Base-by-base conservation (phyloP, 192 early-diverging fungal species). In the Coemansia sp. region DNA sequence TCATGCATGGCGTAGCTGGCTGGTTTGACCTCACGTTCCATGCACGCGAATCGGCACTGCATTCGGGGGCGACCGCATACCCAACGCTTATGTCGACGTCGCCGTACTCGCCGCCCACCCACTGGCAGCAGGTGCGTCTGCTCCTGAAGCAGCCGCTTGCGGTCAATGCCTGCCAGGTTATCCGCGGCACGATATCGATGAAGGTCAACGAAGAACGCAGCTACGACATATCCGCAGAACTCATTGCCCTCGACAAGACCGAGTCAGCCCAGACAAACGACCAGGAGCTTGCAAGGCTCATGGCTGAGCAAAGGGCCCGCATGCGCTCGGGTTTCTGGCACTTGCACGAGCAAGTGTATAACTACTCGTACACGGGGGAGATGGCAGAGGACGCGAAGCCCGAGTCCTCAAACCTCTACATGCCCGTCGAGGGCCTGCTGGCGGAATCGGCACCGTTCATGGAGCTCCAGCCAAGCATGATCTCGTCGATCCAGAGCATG, bases 71-170 rank as follows among this genome's bases (percentile, higher is more conserved):
- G 1, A 61, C 45, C 3, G 58, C 80, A 22, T 87, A 85, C 5
- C 85, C 87, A 41, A 85, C 87, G n/a, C 70, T 86, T n/a, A 90
- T 99, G 85, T 90, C 91, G 8, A 99, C 96, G 8, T 83, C 85
- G 8, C 96, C 96, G 6, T 64, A 85, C 32, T 87, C 93, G 3
- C 92, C 95, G 41, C 87, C 89, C 6, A 99, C 97, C 7, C 97
- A 99, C 71, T 99, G 97, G 97, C 96, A 98, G 67, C 96, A 99
- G 75, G 92, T 95, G 17, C 88, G 96, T 9, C 89, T 99, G 75
- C 65, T 99, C 61, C 87, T 97, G 34, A 89, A 89, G 70, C 94
- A 96, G 76, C 97, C 97, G 9, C 73, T 99, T 32, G 97, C 94
- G 0, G 92, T 96, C 9, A 99, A 99, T 82, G 90, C 95, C 0